Evolutionary conservation across 2,329 filamentous ascomycete genomes (phyloP).

Genomic region (Penicillium sp.): DNA sequence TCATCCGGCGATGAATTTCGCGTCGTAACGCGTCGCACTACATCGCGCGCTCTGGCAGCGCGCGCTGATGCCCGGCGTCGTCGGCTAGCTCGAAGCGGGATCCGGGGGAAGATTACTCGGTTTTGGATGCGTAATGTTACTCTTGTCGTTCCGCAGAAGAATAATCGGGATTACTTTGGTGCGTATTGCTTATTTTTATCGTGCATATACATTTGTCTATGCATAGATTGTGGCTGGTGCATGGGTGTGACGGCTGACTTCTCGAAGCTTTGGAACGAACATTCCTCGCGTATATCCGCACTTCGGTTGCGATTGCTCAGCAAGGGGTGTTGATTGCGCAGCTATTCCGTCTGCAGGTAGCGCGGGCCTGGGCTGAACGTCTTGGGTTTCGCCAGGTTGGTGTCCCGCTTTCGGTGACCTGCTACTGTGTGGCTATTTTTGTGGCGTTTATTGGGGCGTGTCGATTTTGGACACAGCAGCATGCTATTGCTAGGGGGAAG

Average conservation of each 20-base stretch:
- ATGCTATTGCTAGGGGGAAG: conserved; percentile 58
- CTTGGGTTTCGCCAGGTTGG: conserved; percentile 63
- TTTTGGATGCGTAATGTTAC: conserved; percentile 68
- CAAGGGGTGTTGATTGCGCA: conserved; percentile 65
- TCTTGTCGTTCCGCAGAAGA: conserved; percentile 40
- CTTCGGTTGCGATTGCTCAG: conserved; percentile 67
- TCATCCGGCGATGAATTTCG: conserved; percentile 38
- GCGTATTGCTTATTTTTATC: conserved; percentile 4
- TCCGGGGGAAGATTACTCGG: conserved; percentile 65
- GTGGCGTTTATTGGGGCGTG: conserved; percentile 55
- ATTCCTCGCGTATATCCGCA: conserved; percentile 71
- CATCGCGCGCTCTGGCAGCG: conserved; percentile 18
- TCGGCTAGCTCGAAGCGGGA: conserved; percentile 47
- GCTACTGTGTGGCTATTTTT: conserved; percentile 52
- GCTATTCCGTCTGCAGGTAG: conserved; percentile 60
- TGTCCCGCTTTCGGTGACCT: conserved; percentile 55
- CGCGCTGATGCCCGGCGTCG: conserved; percentile 2
- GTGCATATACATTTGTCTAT: neutral
- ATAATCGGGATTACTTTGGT: conserved; percentile 46
- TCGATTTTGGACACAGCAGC: conserved; percentile 62
- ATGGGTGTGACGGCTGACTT: neutral
- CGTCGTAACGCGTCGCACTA: conserved; percentile 27
- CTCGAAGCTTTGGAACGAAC: conserved; percentile 68
- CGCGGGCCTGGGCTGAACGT: conserved; percentile 42
- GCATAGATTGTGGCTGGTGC: no score